Evolutionary conservation across 2,329 filamentous ascomycete species (phyloP).

Genomic region (Fusarium sp.): DNA sequence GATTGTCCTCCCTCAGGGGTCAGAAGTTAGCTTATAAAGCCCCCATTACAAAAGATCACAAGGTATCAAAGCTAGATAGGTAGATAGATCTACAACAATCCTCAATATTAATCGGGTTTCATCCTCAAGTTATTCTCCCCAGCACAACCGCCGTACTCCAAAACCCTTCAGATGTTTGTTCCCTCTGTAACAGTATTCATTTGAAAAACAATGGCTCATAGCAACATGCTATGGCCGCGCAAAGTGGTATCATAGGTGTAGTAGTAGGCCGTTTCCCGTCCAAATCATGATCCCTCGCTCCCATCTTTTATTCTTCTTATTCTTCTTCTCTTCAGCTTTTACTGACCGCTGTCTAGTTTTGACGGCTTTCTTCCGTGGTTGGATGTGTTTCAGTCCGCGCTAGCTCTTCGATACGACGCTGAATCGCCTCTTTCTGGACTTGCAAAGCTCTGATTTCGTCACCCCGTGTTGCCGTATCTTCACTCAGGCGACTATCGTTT

Average conservation of each 20-base stretch:
- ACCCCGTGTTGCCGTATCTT: constrained; percentile 36
- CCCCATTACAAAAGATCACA: background rate
- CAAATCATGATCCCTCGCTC: constrained; percentile 31
- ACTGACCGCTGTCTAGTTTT: constrained; percentile 9
- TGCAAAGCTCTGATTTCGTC: constrained; percentile 47
- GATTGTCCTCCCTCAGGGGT: too few relatives aligned
- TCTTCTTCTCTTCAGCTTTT: constrained; percentile 1
- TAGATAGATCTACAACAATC: background rate
- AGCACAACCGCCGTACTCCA: constrained; percentile 14
- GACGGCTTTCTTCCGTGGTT: constrained; percentile 15
- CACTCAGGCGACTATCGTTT: constrained; percentile 37
- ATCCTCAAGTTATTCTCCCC: background rate
- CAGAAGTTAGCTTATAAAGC: background rate
- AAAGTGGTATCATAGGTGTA: constrained; percentile 47
- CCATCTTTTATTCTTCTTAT: background rate
- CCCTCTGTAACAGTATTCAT: constrained; percentile 11
- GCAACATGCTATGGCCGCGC: constrained; percentile 32
- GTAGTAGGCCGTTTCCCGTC: constrained; percentile 38
- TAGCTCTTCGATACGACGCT: constrained; percentile 50
- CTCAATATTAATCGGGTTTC: constrained; percentile 1
- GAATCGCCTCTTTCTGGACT: constrained; percentile 49
- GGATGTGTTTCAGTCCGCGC: constrained; percentile 41
- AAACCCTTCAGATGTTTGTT: constrained; percentile 11
- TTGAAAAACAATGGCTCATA: constrained; percentile 29
- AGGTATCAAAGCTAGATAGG: background rate